Base-by-base conservation (phyloP, 257 asterid genomes). In the Cynanchum wilfordii region DNA sequence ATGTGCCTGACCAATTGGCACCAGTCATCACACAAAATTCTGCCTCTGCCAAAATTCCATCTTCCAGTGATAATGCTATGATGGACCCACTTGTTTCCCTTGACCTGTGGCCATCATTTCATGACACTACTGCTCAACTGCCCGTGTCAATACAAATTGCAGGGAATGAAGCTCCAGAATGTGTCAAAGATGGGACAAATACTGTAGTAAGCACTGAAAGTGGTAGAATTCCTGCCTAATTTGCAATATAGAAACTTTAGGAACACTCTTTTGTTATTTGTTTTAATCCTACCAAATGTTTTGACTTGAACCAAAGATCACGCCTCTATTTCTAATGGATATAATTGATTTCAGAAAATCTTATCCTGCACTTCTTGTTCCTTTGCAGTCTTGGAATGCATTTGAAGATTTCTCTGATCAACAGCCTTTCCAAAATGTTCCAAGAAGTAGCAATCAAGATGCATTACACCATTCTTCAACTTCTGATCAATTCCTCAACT, bases 341-440 rank as follows among this genome's bases (percentile, higher is more conserved):
- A 25, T 51, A 42, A 75, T 54, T 71, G 25, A 33, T 52, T 42
- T 49, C 51, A 44, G 40, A 52, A 66, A 27, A 25, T 72, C 51
- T 42, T 25, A 58, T 47, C 38, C 49, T 57, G 20, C 40, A 36
- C 62, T 70, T 45, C 27, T 75, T 11, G 0, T 36, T 69, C 47
- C 79, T 65, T 80, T 62, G 68, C 82, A 91, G 98, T 65, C 79
- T 49, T 89, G 98, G 97, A 84, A 79, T 79, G 87, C 89, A 54
- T 91, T 89, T 73, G 89, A 84, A 60, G 85, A 82, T 67, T 79
- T 83, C 69, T 73, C 60, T 54, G 85, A 74, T 60, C 81, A 69
- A 56, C 83, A 76, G 59, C 74, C 82, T 17, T 42, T 69, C 68
- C 79, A 73, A 52, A 69, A 73, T 45, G 76, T 78, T 78, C 70